phyloP scores from a whole-genome alignment of 2,329 filamentous ascomycete genomes.

The Penicillium sp. region DNA sequence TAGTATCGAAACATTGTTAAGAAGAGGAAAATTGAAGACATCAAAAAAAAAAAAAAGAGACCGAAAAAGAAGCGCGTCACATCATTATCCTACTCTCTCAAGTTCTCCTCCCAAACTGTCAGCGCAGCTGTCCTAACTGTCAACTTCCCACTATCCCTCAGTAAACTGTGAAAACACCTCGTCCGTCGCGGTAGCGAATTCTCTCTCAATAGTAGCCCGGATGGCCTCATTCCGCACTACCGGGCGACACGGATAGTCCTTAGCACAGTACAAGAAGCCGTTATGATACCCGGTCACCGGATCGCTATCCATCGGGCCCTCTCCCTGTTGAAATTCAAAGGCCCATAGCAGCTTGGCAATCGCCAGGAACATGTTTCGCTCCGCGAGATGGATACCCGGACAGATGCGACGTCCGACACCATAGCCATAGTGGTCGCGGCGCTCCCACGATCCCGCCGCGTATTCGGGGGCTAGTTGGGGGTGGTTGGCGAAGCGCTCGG shows the following conservation, averaged over 20 bases:
- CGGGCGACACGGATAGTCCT: not conserved
- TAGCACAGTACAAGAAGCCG: not conserved
- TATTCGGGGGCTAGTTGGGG: conserved; percentile 1
- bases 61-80: too few species aligned
- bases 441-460: not conserved
- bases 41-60: too few species aligned
- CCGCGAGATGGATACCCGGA: conserved; percentile 40
- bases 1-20: too few species aligned
- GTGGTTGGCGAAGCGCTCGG: conserved; percentile 29
- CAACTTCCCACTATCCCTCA: too few species aligned
- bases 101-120: too few species aligned
- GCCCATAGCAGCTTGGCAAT: conserved; percentile 39
- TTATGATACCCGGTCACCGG: not conserved
- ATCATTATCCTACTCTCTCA: too few species aligned
- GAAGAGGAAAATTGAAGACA: too few species aligned
- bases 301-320: not conserved
- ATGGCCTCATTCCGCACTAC: not conserved
- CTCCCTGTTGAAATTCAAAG: conserved; percentile 26
- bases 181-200: not conserved
- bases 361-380: conserved; percentile 35
- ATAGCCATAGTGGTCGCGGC: conserved; percentile 30
- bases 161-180: too few species aligned
- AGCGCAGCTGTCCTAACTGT: too few species aligned
- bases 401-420: conserved; percentile 38
- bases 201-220: not conserved